Base-by-base conservation (phyloP, 768 basidiomycete genomes). In the Leccinum subgranulosum region DNA sequence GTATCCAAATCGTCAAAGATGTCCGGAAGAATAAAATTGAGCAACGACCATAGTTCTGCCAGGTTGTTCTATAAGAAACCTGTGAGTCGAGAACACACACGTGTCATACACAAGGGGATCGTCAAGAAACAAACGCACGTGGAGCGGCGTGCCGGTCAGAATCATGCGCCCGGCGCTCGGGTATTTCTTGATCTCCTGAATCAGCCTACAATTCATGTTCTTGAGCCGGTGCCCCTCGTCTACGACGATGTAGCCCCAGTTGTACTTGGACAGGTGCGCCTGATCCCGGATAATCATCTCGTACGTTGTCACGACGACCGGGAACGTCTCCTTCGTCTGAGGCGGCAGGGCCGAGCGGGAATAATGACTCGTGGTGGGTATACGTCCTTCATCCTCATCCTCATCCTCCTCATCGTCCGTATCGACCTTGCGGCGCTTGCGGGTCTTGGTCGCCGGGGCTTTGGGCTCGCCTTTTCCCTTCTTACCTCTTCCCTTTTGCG, bases 181-280 rank as follows among this genome's bases (percentile, higher is more conserved):
- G 68, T 94, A 94, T 65, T 85, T 84, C 75, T 94, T 95, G 63
- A 99, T 88, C 71, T 96, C 93, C 57, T 81, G 80, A 73, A 98
- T 91, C 15, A 98, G 82, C 75, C 84, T 88, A 73, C 93, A 94
- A 66, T 98, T 84, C 57, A 96, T 78, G 66, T 99, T 99, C 78
- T 98, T 98, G 69, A 99, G 72, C 23, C 96, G 79, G 73, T 99
- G 97, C 0, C 96, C 93, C 73, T 96, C 93, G 69, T 95, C 93
- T 3, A 99, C 96, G 58, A 98, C 92, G 69, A 98, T 92, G 69
- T 95, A 97, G 25, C 90, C 86, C 88, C 89, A 92, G 45, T 82
- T 74, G 69, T 90, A 90, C 57, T 80, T 80, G 48, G 77, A 73
- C 53, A 89, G 79, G 64, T 86, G 81, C 36, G 77, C 73, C 29